phyloP scores from a whole-genome alignment of 495 filamentous ascomycete species.

The Trichoderma gamsii region DNA sequence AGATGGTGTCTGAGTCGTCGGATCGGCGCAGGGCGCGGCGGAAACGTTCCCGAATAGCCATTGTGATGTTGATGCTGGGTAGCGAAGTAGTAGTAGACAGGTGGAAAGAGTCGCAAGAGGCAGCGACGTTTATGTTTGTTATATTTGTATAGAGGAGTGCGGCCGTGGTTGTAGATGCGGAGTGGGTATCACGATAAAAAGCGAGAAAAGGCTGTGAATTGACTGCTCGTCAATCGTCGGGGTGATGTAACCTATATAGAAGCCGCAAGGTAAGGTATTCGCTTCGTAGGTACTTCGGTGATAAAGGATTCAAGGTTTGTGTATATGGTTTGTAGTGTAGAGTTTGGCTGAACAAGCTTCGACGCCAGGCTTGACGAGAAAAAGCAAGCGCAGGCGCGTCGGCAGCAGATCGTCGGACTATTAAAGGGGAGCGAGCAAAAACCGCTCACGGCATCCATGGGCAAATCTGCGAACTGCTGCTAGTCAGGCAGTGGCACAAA shows the following conservation, averaged over 20 bases:
- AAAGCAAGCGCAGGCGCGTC: not conserved
- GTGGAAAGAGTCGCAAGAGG: not conserved
- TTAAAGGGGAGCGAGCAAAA: constrained; percentile 1
- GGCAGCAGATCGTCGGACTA: constrained; percentile 9
- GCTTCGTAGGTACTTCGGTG: no score
- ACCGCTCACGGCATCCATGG: constrained; percentile 3
- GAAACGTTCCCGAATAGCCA: constrained; percentile 15
- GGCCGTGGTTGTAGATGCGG: not conserved
- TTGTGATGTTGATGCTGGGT: not conserved
- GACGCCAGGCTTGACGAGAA: not conserved
- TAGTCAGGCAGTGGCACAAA: not conserved
- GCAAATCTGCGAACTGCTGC: constrained; percentile 4
- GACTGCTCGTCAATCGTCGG: no score
- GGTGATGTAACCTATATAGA: no score
- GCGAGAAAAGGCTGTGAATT: not conserved
- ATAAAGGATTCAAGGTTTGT: not conserved
- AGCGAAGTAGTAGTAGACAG: not conserved
- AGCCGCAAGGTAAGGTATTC: not conserved
- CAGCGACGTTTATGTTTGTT: not conserved
- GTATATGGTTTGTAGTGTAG: not conserved
- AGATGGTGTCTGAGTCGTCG: constrained; percentile 13
- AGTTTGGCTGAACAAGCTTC: not conserved
- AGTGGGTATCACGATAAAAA: not conserved
- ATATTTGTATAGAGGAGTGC: not conserved
- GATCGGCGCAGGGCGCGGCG: constrained; percentile 17